phyloP scores from a whole-genome alignment of 345 rosid species.

The Boechera divaricarpa region DNA sequence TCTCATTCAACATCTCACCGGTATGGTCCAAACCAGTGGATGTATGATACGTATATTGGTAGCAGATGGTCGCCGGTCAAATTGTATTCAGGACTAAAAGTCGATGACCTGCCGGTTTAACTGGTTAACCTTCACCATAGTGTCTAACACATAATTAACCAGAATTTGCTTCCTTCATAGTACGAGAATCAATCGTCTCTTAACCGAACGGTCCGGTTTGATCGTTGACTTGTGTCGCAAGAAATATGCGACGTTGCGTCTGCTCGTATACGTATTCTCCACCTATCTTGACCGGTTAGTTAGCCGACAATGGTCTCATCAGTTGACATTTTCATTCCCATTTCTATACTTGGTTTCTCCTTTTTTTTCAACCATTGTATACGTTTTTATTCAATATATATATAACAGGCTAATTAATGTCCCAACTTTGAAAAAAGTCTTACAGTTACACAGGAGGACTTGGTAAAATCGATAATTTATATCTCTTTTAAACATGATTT shows the following conservation, averaged over 20 bases:
- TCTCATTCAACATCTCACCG: constrained; percentile 8
- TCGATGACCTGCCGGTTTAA: background rate
- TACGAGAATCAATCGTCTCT: background rate
- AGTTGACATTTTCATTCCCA: constrained; percentile 54
- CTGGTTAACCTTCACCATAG: background rate
- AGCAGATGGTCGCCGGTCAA: background rate
- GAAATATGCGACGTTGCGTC: constrained; percentile 4
- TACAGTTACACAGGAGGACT: constrained; percentile 6
- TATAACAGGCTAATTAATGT: constrained; percentile 35
- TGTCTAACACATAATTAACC: background rate
- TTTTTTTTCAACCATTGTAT: constrained; percentile 29
- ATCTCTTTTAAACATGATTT: background rate
- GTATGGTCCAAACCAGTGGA: constrained; percentile 15
- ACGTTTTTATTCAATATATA: constrained; percentile 18
- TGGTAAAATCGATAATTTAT: background rate
- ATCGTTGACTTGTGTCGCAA: constrained; percentile 47
- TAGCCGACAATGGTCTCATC: constrained; percentile 53
- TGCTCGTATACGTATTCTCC: constrained; percentile 52
- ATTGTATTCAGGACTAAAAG: background rate
- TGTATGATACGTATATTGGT: background rate
- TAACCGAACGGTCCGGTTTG: constrained; percentile 22
- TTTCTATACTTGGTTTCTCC: constrained; percentile 17
- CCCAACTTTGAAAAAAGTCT: constrained; percentile 8
- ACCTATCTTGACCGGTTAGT: constrained; percentile 59
- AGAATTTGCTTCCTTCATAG: background rate